These are phyloP conservation scores for Scedosporium boydii DNA, from an alignment of 2,329 filamentous ascomycete genomes.

Conservation along the genomic window DNA sequence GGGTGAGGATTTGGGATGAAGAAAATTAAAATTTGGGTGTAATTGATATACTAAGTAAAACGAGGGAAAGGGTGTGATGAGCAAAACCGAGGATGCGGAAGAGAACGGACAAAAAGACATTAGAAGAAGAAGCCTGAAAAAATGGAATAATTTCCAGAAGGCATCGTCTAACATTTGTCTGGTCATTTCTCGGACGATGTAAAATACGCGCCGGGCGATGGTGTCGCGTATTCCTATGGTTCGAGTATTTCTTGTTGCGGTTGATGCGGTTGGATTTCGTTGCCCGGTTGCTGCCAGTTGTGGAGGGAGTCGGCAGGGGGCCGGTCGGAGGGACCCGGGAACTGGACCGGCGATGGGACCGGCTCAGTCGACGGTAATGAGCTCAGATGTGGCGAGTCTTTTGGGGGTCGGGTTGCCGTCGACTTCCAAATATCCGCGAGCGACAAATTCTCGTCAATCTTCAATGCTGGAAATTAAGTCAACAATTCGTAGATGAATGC, in stretches of 20 bases:
- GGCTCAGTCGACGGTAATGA: background rate
- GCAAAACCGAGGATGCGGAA: background rate
- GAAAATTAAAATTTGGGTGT: background rate
- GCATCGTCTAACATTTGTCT: background rate
- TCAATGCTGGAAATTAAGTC: no score
- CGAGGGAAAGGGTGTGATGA: background rate
- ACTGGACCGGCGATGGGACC: background rate
- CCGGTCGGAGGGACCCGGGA: background rate
- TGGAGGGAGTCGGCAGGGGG: background rate
- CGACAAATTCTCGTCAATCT: no score
- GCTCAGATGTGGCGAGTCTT: background rate
- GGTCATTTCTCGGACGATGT: background rate
- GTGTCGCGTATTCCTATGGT: background rate
- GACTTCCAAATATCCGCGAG: no score
- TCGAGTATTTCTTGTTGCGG: background rate
- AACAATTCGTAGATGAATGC: no score
- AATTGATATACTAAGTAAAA: background rate
- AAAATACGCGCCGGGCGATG: background rate
- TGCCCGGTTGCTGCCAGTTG: background rate
- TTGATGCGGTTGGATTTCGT: background rate
- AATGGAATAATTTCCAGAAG: no score
- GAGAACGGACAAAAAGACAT: no score
- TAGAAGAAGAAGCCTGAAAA: background rate
- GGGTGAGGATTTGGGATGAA: background rate
- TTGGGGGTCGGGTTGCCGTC: background rate